These are phyloP conservation scores for Trichocladium uniseriatum DNA, from an alignment of 495 filamentous ascomycete species.

Conservation along the genomic window DNA sequence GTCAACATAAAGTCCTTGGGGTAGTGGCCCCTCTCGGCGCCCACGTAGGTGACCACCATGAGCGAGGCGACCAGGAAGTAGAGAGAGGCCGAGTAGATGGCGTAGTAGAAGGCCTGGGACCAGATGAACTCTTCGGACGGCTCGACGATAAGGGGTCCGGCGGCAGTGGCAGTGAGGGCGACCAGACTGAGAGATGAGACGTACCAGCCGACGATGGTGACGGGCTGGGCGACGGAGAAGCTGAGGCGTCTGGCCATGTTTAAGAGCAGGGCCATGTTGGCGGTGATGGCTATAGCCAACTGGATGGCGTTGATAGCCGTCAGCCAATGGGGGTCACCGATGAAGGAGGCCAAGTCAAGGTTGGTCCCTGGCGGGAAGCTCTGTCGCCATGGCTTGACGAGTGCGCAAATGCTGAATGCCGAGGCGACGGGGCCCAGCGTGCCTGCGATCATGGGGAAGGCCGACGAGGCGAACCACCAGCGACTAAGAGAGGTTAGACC, in stretches of 20 bases:
- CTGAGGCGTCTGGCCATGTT: slow-evolving; percentile 77
- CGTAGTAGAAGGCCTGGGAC: slow-evolving; percentile 77
- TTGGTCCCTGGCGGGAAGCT: slow-evolving; percentile 43
- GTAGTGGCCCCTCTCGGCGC: slow-evolving; percentile 55
- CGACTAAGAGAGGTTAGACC: slow-evolving; percentile 32
- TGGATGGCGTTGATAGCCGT: slow-evolving; percentile 65
- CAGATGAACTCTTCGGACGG: slow-evolving; percentile 45
- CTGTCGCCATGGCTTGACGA: slow-evolving; percentile 66
- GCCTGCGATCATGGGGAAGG: slow-evolving; percentile 71
- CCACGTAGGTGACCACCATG: slow-evolving; percentile 59
- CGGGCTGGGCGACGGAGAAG: slow-evolving; percentile 69
- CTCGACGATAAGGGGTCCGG: slow-evolving; percentile 37
- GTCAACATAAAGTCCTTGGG: slow-evolving; percentile 62
- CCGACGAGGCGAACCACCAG: slow-evolving; percentile 84
- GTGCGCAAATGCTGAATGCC: slow-evolving; percentile 70
- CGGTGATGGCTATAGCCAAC: slow-evolving; percentile 56
- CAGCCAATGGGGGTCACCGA: slow-evolving; percentile 66
- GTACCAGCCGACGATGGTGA: slow-evolving; percentile 53
- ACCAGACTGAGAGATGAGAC: slow-evolving; percentile 57
- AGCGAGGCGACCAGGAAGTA: slow-evolving; percentile 68
- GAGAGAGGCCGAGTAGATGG: slow-evolving; percentile 60
- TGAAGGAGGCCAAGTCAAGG: slow-evolving; percentile 38
- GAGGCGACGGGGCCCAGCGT: slow-evolving; percentile 76
- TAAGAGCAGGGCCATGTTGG: slow-evolving; percentile 64
- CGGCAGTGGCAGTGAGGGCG: slow-evolving; percentile 47